Evolutionary conservation across 306 rosid genomes (phyloP), one percentile per base, ranked within the genome.

Genomic region (Cucurbita ficifolia): DNA sequence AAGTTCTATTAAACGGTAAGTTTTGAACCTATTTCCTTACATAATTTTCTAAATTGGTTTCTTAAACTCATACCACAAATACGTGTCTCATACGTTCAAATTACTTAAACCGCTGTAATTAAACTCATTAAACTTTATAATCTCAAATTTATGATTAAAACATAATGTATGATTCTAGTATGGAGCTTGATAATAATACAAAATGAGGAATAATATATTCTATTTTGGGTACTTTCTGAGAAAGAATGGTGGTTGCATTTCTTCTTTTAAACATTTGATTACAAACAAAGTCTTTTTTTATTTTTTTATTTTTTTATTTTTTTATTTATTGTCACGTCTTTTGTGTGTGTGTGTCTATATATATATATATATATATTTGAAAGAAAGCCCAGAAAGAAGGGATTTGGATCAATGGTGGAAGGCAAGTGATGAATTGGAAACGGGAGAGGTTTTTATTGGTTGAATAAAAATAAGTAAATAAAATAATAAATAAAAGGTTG

Each of bases 381-480:
- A 64, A 10, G 17, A 42, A 65, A 65, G 53, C 38, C 54, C 21
- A 65, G 10, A 21, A 65, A 65, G 18, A 19, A 40, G 49, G 72
- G 33, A 62, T 62, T 62, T 62, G 8, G 22, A 61, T 61, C 13
- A 18, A 65, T 39, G n/a, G 50, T 29, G 40, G 63, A 57, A 57
- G 59, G 8, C 5, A 24, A 24, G 63, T 57, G 63, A 63, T n/a
- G 73, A 73, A 76, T 59, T 50, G 80, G 74, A 58, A 79, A 77
- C 48, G 77, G 39, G 48, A 61, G 46, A 4, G 18, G 53, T n/a
- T 19, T 63, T 62, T 17, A 10, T 64, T 18, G 36, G 54, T 42
- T 65, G 10, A 22, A 46, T 65, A 70, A 46, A 42, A 42, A 42
- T 5, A 49, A 49, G 13, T 13, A 49, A 49, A 49, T 14, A 5